Conservation (phyloP, 2,329 filamentous ascomycete species). For the Stagonosporopsis vannaccii region DNA sequence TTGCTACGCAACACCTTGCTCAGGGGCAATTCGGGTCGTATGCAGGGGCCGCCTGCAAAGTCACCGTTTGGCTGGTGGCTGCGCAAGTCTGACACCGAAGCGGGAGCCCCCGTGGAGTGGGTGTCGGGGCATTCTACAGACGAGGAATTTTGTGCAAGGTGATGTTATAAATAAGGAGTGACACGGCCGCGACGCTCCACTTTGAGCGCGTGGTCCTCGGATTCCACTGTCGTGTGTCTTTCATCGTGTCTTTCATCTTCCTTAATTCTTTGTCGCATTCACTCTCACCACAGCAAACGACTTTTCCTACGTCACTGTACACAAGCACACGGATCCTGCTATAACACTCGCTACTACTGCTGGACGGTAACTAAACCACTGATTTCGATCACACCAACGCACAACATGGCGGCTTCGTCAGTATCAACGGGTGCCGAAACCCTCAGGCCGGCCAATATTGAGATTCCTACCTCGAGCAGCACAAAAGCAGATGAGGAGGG, state of each 20-base stretch:
- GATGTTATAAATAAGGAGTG: constrained; percentile 20
- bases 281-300: constrained; percentile 11
- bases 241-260: constrained; percentile 14
- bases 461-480: constrained; percentile 33
- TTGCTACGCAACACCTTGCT: constrained; percentile 21
- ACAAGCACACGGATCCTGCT: not conserved
- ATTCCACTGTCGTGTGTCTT: constrained; percentile 8
- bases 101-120: constrained; percentile 22
- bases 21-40: constrained; percentile 31
- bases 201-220: constrained; percentile 17
- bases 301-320: not conserved
- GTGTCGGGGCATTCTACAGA: constrained; percentile 21
- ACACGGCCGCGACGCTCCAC: constrained; percentile 13
- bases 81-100: constrained; percentile 21
- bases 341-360: constrained; percentile 30
- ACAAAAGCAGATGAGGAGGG: constrained; percentile 22
- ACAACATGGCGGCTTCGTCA: constrained; percentile 36
- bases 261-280: constrained; percentile 12
- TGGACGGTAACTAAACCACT: constrained; percentile 38
- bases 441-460: constrained; percentile 40
- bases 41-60: constrained; percentile 21
- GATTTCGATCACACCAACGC: not conserved
- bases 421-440: constrained; percentile 40
- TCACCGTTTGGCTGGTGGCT: constrained; percentile 19
- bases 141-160: constrained; percentile 26